These are phyloP conservation scores for Globisporangium emineosum DNA, from an alignment of 352 stramenopile species.

Conservation along the genomic window DNA sequence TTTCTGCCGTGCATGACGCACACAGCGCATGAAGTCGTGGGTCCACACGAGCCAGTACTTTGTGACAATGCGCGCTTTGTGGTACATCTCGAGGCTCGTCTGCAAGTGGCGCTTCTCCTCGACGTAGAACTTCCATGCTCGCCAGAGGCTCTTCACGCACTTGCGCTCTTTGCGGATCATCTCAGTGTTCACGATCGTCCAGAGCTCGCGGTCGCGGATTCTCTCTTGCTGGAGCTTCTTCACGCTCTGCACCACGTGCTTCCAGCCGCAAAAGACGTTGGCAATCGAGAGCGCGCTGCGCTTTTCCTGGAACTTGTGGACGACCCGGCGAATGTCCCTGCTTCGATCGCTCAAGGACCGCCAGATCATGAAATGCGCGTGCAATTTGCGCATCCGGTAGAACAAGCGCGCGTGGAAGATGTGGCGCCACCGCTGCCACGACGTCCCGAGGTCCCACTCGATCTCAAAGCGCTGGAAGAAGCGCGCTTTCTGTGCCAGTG, in stretches of 20 bases:
- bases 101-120: slow-evolving; percentile 40
- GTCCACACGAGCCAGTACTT: slow-evolving; percentile 63
- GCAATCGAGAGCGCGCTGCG: slow-evolving; percentile 4
- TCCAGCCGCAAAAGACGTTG: slow-evolving; percentile 34
- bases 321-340: slow-evolving; percentile 16
- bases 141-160: slow-evolving; percentile 40
- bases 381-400: slow-evolving; percentile 40
- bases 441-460: slow-evolving; percentile 32
- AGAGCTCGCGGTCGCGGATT: slow-evolving; percentile 49
- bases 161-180: slow-evolving; percentile 43
- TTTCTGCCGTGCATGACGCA: not conserved
- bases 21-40: slow-evolving; percentile 35
- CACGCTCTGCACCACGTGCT: slow-evolving; percentile 33
- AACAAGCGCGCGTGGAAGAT: slow-evolving; percentile 63
- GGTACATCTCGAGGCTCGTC: slow-evolving; percentile 42
- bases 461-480: slow-evolving; percentile 48
- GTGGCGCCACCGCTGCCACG: slow-evolving; percentile 58
- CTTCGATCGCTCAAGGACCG: slow-evolving; percentile 20
- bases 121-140: slow-evolving; percentile 35
- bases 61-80: slow-evolving; percentile 46
- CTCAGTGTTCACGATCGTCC: slow-evolving; percentile 53
- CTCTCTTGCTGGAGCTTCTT: slow-evolving; percentile 46
- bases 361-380: slow-evolving; percentile 34
- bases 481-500: slow-evolving; percentile 36
- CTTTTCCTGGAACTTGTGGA: slow-evolving; percentile 3